Conservation (phyloP, 192 early-diverging fungal species). For the Coemansia sp. region DNA sequence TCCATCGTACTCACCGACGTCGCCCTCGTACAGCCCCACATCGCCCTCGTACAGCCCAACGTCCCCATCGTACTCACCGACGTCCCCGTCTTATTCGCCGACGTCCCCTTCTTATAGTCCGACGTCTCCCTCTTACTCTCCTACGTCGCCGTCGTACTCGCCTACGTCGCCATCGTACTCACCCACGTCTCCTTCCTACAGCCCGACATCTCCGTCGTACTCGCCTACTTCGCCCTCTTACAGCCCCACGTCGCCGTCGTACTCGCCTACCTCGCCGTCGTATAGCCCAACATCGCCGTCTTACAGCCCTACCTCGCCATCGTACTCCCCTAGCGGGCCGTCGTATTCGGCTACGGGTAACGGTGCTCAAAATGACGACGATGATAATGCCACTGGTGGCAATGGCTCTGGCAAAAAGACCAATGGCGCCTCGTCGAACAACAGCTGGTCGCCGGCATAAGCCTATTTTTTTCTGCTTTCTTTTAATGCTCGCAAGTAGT, state of each 20-base stretch:
- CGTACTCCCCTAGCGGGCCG: conserved; percentile 34
- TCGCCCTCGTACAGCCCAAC: conserved; percentile 66
- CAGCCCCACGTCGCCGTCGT: conserved; percentile 69
- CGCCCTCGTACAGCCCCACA: conserved; percentile 63
- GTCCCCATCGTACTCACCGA: conserved; percentile 67
- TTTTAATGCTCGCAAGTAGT: background rate
- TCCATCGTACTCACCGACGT: conserved; percentile 64
- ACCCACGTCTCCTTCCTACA: conserved; percentile 77
- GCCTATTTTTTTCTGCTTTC: background rate
- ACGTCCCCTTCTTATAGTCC: conserved; percentile 73
- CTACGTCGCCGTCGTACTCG: conserved; percentile 58
- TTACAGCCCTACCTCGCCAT: conserved; percentile 74
- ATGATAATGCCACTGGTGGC: conserved; percentile 8
- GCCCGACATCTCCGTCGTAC: conserved; percentile 75
- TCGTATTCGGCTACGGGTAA: conserved; percentile 1
- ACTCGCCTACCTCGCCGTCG: conserved; percentile 56
- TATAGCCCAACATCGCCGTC: conserved; percentile 57
- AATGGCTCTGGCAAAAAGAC: conserved; percentile 11
- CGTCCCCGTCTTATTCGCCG: conserved; percentile 71
- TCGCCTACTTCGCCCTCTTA: conserved; percentile 73
- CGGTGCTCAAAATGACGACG: conserved; percentile 8
- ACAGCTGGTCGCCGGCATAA: conserved; percentile 49
- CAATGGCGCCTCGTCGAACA: conserved; percentile 10
- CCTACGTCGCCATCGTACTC: conserved; percentile 62
- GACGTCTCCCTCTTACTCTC: conserved; percentile 66